Percentiles rank a stretch among this genome's conserved stretches.
phyloP scores from a whole-genome alignment of 169 alveolate species.

The Eimeria maxima region DNA sequence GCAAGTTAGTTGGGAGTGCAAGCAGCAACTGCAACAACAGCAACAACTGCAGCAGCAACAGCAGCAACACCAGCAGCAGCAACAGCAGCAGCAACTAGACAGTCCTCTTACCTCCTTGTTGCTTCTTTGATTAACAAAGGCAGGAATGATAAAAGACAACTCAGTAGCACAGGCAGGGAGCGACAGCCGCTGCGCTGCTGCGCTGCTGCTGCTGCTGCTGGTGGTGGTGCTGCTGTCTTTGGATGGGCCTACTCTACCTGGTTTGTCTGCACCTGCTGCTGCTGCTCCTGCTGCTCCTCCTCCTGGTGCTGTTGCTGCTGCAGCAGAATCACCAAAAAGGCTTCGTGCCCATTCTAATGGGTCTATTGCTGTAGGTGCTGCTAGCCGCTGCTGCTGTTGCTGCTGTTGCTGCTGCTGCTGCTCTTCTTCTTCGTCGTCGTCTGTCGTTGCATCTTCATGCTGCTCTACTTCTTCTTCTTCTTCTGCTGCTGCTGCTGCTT shows the following conservation, averaged over 20 bases:
- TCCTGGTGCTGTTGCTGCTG: slow-evolving; percentile 34
- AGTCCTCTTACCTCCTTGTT: background rate
- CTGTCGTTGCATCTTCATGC: background rate
- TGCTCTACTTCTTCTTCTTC: too few relatives aligned
- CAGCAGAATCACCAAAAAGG: slow-evolving; percentile 38
- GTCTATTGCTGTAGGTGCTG: slow-evolving; percentile 34
- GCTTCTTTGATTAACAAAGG: background rate
- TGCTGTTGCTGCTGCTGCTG: too few relatives aligned
- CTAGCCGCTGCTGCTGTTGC: background rate
- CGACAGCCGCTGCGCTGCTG: slow-evolving; percentile 45
- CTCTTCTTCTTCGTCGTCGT: slow-evolving; percentile 1
- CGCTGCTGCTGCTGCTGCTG: slow-evolving; percentile 11
- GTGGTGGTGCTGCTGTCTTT: slow-evolving; percentile 37
- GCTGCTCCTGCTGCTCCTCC: too few relatives aligned
- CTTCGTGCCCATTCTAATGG: slow-evolving; percentile 18
- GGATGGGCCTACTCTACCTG: background rate
- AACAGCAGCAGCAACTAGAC: background rate
- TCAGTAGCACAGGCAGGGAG: slow-evolving; percentile 3
- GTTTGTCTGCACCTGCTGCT: background rate
- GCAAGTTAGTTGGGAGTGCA: too few relatives aligned
- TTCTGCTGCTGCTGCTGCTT: background rate
- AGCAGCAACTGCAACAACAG: too few relatives aligned
- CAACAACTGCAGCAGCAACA: too few relatives aligned
- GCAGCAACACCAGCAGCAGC: too few relatives aligned
- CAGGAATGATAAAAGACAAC: background rate